Percentiles rank a stretch among this genome's conserved stretches.
Conservation (phyloP, 176 grass and related monocot genomes). For the Bolboschoenus planiculmis region DNA sequence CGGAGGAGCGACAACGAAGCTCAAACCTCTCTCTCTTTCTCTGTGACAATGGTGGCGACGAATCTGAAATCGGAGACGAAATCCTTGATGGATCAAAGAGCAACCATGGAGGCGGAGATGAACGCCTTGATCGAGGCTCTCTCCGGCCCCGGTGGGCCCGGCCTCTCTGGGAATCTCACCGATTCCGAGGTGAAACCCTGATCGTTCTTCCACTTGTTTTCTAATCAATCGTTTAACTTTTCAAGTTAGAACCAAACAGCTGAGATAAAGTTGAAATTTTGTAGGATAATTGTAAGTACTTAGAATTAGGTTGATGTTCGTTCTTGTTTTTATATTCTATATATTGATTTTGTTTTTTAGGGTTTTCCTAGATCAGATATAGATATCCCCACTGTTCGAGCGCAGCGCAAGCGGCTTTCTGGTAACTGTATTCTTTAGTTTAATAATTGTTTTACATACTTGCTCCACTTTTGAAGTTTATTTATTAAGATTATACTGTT, state of each 20-base stretch:
- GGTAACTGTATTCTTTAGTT: conserved; percentile 32
- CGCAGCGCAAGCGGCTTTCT: conserved; percentile 44
- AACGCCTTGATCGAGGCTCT: conserved; percentile 66
- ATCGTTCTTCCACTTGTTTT: not conserved
- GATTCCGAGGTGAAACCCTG: conserved; percentile 48
- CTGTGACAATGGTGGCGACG: conserved; percentile 66
- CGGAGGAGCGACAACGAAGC: not conserved
- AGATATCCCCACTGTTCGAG: conserved; percentile 50
- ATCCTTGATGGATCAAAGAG: conserved; percentile 46
- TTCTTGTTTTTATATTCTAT: not conserved
- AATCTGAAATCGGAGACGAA: conserved; percentile 87
- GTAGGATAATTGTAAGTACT: not conserved
- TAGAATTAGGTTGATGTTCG: no score
- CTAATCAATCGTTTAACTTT: not conserved
- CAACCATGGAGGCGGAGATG: conserved; percentile 61
- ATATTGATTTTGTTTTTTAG: conserved; percentile 23
- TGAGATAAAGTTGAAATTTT: not conserved
- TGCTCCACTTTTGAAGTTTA: not conserved
- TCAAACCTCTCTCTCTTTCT: not conserved
- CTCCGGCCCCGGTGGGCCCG: conserved; percentile 44
- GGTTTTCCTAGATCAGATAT: conserved; percentile 72
- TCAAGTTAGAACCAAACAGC: not conserved
- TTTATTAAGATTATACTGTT: not conserved
- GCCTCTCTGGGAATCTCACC: conserved; percentile 56
- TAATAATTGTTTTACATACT: not conserved